A percentile compares a stretch with the other conserved stretches of the same genome.
Evolutionary conservation across 2,329 filamentous ascomycete genomes (phyloP).

Genomic region (Alternaria triticimaculans): DNA sequence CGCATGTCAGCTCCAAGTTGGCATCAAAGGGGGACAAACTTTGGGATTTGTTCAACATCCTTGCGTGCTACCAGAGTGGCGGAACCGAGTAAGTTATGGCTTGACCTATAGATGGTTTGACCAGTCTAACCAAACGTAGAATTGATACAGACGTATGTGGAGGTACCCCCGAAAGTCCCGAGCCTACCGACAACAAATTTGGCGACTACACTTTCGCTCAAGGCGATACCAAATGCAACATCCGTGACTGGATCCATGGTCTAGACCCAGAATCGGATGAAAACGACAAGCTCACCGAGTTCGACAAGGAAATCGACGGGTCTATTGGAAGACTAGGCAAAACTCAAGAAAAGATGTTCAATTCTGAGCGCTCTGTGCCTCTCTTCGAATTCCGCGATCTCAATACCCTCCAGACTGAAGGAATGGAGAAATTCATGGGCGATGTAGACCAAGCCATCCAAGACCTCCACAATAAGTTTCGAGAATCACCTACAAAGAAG

Average conservation of each 20-base stretch:
- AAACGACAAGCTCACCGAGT: neutral
- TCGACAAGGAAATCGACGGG: neutral
- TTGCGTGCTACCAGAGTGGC: neutral
- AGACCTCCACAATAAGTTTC: neutral
- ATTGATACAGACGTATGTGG: neutral
- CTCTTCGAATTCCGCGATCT: neutral
- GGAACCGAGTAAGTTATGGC: neutral
- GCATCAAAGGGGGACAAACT: neutral
- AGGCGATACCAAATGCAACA: neutral
- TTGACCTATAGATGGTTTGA: neutral
- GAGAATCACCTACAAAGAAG: neutral
- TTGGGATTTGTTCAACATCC: neutral
- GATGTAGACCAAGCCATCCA: neutral
- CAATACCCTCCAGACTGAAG: neutral
- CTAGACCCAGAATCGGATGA: neutral
- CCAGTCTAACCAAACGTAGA: neutral
- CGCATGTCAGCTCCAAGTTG: neutral
- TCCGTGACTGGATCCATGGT: neutral
- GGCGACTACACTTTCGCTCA: neutral
- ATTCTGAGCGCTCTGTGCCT: neutral
- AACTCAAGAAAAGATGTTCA: neutral
- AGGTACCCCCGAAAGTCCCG: neutral
- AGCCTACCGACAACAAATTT: neutral
- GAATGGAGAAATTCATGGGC: neutral
- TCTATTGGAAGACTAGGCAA: neutral